Percentiles rank a stretch among this genome's conserved stretches.
Conservation (phyloP, 148 eudicot species). For the Persicaria maculosa region DNA sequence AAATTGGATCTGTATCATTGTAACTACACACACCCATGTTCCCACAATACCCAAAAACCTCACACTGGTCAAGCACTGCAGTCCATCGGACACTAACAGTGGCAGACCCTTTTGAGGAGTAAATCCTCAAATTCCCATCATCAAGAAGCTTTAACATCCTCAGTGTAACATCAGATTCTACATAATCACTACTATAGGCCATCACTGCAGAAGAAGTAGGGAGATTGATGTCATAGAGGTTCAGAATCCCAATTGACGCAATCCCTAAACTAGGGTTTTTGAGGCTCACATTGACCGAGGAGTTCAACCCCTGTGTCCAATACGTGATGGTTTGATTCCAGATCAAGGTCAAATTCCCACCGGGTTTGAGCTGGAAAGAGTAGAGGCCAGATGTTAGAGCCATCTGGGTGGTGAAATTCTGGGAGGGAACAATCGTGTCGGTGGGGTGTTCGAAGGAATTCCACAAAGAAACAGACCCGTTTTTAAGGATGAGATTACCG, state of each 20-base stretch:
- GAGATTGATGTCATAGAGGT: constrained; percentile 34
- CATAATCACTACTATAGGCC: constrained; percentile 71
- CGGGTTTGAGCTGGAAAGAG: constrained; percentile 33
- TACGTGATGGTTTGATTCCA: constrained; percentile 53
- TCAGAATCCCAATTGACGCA: constrained; percentile 39
- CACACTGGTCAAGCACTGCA: constrained; percentile 72
- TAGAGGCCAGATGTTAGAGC: constrained; percentile 46
- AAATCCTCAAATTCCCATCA: constrained; percentile 85
- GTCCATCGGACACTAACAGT: constrained; percentile 40
- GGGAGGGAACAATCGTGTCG: constrained; percentile 47
- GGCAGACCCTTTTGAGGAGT: constrained; percentile 40
- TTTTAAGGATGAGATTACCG: constrained; percentile 53
- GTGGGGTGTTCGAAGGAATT: constrained; percentile 64
- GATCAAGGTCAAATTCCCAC: constrained; percentile 53
- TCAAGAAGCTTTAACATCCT: constrained; percentile 54
- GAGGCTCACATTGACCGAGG: constrained; percentile 27
- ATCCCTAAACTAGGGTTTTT: constrained; percentile 42
- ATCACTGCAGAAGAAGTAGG: constrained; percentile 16
- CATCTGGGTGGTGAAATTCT: constrained; percentile 32
- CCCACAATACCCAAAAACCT: constrained; percentile 87
- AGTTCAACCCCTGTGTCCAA: constrained; percentile 52
- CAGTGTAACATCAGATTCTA: constrained; percentile 32
- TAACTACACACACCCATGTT: constrained; percentile 83
- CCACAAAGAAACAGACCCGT: constrained; percentile 48
- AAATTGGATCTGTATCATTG: constrained; percentile 58